Conservation (phyloP, 345 rosid species). For the Syzygium jambos region DNA sequence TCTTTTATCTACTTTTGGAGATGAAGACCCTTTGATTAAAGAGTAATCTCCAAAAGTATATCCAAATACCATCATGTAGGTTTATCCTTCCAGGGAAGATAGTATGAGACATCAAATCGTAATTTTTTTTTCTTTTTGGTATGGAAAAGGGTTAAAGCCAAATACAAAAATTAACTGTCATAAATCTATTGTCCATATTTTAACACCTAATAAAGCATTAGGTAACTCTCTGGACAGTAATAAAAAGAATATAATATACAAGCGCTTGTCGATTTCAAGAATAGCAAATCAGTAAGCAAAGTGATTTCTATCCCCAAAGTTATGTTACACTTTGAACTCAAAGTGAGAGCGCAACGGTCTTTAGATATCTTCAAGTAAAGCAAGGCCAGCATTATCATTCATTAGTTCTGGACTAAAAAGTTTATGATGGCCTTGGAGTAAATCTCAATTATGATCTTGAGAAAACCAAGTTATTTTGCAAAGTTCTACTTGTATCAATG, state of each 20-base stretch:
- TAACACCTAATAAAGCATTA: not conserved
- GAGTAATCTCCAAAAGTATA: not conserved
- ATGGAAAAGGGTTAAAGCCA: not conserved
- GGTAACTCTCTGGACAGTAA: not conserved
- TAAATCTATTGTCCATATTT: not conserved
- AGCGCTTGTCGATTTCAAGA: not conserved
- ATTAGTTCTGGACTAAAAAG: not conserved
- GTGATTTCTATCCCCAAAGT: not conserved
- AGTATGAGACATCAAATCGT: not conserved
- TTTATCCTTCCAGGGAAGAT: not conserved
- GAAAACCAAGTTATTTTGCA: not conserved
- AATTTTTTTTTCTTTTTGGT: not conserved
- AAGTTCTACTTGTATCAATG: not conserved
- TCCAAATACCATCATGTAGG: not conserved
- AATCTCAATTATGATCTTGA: not conserved
- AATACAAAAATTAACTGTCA: not conserved
- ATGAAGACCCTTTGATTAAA: not conserved
- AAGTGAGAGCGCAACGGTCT: not conserved
- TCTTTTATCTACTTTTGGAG: not conserved
- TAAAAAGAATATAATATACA: not conserved
- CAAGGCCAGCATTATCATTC: not conserved
- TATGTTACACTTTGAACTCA: not conserved
- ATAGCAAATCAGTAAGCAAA: fast-evolving
- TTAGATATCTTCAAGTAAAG: not conserved
- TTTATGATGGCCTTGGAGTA: not conserved